Base-by-base conservation (phyloP, 139 green algal species). In the Axilococcus clingmanii region DNA sequence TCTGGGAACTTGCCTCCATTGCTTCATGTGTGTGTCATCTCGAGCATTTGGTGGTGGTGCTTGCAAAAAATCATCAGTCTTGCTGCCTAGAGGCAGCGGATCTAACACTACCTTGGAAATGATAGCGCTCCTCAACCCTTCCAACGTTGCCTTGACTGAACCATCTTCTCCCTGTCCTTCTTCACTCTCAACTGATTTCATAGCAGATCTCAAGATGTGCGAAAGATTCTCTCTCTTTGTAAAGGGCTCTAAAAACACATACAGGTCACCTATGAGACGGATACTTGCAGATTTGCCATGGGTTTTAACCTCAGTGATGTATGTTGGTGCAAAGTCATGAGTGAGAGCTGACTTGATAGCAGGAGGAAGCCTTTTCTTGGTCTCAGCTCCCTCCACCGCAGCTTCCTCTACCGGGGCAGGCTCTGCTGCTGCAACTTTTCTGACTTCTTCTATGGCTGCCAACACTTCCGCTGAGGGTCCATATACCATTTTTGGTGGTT, bases 161-260 rank as follows among this genome's bases (percentile, higher is more conserved):
- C n/a, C n/a, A n/a, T n/a, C n/a, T n/a, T n/a, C n/a, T n/a, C n/a
- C n/a, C n/a, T n/a, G n/a, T n/a, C n/a, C n/a, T n/a, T n/a, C n/a
- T n/a, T n/a, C n/a, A n/a, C n/a, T n/a, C n/a, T n/a, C n/a, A n/a
- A n/a, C n/a, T n/a, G n/a, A n/a, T n/a, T n/a, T n/a, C n/a, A n/a
- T n/a, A n/a, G n/a, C n/a, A n/a, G n/a, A n/a, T n/a, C n/a, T n/a
- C n/a, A n/a, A n/a, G n/a, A n/a, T n/a, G n/a, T n/a, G n/a, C 9
- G 7, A 8, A n/a, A 73, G 31, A 51, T 61, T 73, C 28, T 36
- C 11, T 20, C 60, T 48, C 5, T 38, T 56, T n/a, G 54, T 37
- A 28, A 51, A 72, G 14, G 63, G 65, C 12, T 65, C 45, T 45
- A 74, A 38, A 36, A 66, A 61, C 5, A 19, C 27, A 20, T 57